These are phyloP conservation scores for Gossypium lobatum DNA, from an alignment of 441 rosid genomes.

Conservation along the genomic window DNA sequence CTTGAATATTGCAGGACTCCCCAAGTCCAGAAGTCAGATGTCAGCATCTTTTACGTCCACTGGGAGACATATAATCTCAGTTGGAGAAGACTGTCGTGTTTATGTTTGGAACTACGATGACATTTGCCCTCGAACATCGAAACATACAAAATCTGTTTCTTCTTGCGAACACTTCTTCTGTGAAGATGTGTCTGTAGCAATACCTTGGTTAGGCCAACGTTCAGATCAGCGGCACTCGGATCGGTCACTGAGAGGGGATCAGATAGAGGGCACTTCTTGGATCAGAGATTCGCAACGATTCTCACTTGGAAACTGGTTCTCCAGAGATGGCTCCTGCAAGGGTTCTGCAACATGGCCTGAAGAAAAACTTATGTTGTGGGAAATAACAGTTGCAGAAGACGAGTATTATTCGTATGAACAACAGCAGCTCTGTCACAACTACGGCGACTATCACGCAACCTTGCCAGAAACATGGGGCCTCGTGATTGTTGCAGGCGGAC, in stretches of 20 bases:
- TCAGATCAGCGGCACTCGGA: slow-evolving; percentile 7
- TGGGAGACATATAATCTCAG: slow-evolving; percentile 72
- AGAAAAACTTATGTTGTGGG: slow-evolving; percentile 57
- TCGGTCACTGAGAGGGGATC: slow-evolving; percentile 2
- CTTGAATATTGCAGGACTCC: slow-evolving; percentile 38
- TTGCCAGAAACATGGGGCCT: slow-evolving; percentile 60
- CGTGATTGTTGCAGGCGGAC: slow-evolving; percentile 67
- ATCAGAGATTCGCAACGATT: slow-evolving; percentile 38
- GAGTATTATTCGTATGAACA: not conserved
- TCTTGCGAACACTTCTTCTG: slow-evolving; percentile 70
- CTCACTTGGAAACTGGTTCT: slow-evolving; percentile 48
- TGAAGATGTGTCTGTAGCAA: slow-evolving; percentile 53
- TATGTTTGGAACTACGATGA: slow-evolving; percentile 61
- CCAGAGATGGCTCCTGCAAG: slow-evolving; percentile 43
- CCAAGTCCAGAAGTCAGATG: slow-evolving; percentile 63
- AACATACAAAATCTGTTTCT: slow-evolving; percentile 35
- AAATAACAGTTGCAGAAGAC: slow-evolving; percentile 11
- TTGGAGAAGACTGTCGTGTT: slow-evolving; percentile 69
- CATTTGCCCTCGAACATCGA: slow-evolving; percentile 24
- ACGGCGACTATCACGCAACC: not conserved
- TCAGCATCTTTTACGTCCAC: slow-evolving; percentile 68
- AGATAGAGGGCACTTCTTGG: slow-evolving; percentile 17
- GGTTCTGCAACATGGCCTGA: slow-evolving; percentile 85
- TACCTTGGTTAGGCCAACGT: slow-evolving; percentile 49
- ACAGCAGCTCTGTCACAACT: not conserved